Percentiles rank a stretch among this genome's conserved stretches.
Evolutionary conservation across 495 filamentous ascomycete species (phyloP).

Genomic region (Aspergillus egyptiacus): DNA sequence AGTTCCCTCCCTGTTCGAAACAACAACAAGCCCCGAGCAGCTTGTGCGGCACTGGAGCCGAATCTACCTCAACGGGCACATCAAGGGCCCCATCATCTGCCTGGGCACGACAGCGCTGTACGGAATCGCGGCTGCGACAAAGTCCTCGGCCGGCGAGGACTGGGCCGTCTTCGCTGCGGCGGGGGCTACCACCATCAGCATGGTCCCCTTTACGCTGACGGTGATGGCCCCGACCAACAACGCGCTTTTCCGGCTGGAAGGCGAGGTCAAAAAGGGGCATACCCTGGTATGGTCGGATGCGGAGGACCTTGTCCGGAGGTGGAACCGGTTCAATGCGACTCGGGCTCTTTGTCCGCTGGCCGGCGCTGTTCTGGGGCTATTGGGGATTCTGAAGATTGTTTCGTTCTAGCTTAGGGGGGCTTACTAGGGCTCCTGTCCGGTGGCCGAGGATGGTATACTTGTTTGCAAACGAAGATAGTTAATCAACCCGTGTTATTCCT

Average conservation of each 20-base stretch:
- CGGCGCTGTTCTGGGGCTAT: neutral
- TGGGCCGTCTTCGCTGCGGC: neutral
- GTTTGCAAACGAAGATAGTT: neutral
- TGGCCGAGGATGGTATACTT: too few species aligned
- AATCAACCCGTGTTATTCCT: neutral
- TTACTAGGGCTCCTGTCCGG: too few species aligned
- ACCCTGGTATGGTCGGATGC: neutral
- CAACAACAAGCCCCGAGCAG: neutral
- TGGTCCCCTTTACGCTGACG: conserved; percentile 1
- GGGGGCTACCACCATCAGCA: neutral
- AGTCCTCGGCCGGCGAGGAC: neutral
- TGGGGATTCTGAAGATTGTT: neutral
- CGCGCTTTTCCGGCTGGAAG: neutral
- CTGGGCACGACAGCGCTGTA: neutral
- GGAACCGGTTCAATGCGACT: neutral
- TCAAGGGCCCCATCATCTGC: neutral
- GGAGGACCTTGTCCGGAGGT: neutral
- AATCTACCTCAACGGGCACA: neutral
- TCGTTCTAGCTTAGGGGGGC: neutral
- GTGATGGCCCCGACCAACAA: neutral
- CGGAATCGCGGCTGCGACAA: neutral
- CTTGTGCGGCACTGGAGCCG: neutral
- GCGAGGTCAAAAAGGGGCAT: neutral
- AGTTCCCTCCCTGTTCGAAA: neutral
- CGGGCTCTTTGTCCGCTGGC: neutral